phyloP scores from a whole-genome alignment of 192 early-diverging fungal genomes.

The Coemansia interrupta region DNA sequence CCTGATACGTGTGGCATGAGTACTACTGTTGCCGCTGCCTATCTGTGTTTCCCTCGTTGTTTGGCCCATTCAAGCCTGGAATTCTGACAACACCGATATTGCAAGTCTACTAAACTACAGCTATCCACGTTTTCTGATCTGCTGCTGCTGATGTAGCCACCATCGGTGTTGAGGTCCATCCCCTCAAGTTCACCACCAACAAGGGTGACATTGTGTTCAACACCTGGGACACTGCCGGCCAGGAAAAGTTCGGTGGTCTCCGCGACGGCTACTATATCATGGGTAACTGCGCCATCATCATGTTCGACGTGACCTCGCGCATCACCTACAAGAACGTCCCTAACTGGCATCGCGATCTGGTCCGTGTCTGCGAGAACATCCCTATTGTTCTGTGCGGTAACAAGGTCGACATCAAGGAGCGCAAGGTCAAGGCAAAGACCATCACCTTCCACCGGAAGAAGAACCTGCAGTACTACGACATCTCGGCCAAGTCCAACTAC shows the following conservation, averaged over 20 bases:
- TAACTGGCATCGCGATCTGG: conserved; percentile 99
- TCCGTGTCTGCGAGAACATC: conserved; percentile 99
- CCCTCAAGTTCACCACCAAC: conserved; percentile 96
- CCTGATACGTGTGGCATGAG: too few species aligned
- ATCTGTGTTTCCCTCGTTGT: too few species aligned
- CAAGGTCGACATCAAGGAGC: conserved; percentile 99
- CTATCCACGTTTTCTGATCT: too few species aligned
- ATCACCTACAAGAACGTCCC: conserved; percentile 99
- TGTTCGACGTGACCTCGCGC: conserved; percentile 99
- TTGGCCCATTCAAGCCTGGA: too few species aligned
- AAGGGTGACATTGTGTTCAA: conserved; percentile 96
- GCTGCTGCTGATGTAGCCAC: conserved; percentile 71
- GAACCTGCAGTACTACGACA: conserved; percentile 99
- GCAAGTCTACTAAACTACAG: too few species aligned
- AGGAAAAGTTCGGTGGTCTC: conserved; percentile 99
- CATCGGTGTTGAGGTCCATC: conserved; percentile 99
- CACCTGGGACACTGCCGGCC: conserved; percentile 99
- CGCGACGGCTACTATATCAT: conserved; percentile 99
- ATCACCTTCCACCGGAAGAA: conserved; percentile 99
- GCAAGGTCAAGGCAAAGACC: conserved; percentile 99
- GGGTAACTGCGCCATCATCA: conserved; percentile 99
- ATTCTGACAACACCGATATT: too few species aligned
- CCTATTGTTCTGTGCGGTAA: conserved; percentile 99
- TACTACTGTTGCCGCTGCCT: too few species aligned
- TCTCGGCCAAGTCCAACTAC: conserved; percentile 99